A percentile compares a stretch with the other conserved stretches of the same genome.
These are phyloP conservation scores for Circinella minor DNA, from an alignment of 371 early-diverging fungal genomes.

Conservation along the genomic window DNA sequence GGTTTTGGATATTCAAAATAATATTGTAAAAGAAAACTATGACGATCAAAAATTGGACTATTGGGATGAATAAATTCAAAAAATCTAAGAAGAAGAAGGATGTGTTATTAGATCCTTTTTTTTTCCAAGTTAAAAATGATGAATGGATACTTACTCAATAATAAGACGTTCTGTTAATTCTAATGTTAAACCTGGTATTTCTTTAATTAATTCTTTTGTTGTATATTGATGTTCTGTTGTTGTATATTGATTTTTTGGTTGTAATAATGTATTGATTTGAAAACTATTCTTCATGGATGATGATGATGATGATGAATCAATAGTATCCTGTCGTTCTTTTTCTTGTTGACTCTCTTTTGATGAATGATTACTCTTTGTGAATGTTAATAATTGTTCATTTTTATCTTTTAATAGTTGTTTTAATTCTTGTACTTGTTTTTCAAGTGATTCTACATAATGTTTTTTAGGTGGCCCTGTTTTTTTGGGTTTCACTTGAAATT, in stretches of 20 bases:
- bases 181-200: background rate
- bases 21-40: background rate
- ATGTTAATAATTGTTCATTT: background rate
- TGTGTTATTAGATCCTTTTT: too few species aligned
- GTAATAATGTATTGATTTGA: background rate
- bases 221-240: background rate
- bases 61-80: background rate
- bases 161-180: background rate
- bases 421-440: background rate
- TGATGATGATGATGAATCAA: too few species aligned
- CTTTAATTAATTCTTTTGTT: background rate
- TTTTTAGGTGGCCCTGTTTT: background rate
- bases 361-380: too few species aligned
- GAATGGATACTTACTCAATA: background rate
- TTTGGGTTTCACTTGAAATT: background rate
- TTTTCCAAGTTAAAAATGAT: too few species aligned
- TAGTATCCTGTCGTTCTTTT: too few species aligned
- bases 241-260: too few species aligned
- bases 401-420: background rate
- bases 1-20: slow-evolving; percentile 6
- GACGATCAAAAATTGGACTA: background rate
- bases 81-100: background rate
- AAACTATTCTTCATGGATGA: too few species aligned
- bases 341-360: too few species aligned
- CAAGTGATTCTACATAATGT: background rate